Evolutionary conservation across 768 basidiomycete genomes (phyloP).

Genomic region (Rhizopogon vinicolor): DNA sequence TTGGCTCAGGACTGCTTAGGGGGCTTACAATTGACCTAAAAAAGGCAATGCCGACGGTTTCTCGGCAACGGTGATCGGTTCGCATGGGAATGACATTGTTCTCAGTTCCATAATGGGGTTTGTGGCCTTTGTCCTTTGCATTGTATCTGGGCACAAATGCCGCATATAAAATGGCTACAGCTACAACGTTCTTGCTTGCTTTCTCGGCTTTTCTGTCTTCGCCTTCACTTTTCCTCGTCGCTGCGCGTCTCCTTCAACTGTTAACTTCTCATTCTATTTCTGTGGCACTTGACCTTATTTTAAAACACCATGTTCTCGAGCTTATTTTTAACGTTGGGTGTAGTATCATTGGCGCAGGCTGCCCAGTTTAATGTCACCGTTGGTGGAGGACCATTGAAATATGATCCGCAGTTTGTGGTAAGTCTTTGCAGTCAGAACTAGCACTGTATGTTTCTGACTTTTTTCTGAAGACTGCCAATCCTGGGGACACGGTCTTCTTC

Average conservation of each 20-base stretch:
- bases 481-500: constrained; percentile 46
- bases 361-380: constrained; percentile 11
- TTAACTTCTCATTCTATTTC: constrained; percentile 1
- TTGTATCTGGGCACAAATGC: background rate
- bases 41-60: background rate
- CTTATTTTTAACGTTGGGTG: background rate
- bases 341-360: constrained; percentile 2
- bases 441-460: background rate
- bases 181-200: background rate
- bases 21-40: background rate
- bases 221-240: background rate
- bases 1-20: background rate
- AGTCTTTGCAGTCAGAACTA: constrained; percentile 4
- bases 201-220: background rate
- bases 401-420: constrained; percentile 17
- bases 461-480: constrained; percentile 33
- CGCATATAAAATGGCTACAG: constrained; percentile 1
- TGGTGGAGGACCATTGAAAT: constrained; percentile 10
- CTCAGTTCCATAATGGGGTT: background rate
- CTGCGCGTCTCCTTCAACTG: constrained; percentile 2
- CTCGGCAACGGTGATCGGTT: background rate
- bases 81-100: background rate
- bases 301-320: constrained; percentile 1
- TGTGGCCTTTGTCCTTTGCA: background rate
- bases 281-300: background rate